Conservation (phyloP, 495 filamentous ascomycete genomes). For the Penicillium dipodomyicola region DNA sequence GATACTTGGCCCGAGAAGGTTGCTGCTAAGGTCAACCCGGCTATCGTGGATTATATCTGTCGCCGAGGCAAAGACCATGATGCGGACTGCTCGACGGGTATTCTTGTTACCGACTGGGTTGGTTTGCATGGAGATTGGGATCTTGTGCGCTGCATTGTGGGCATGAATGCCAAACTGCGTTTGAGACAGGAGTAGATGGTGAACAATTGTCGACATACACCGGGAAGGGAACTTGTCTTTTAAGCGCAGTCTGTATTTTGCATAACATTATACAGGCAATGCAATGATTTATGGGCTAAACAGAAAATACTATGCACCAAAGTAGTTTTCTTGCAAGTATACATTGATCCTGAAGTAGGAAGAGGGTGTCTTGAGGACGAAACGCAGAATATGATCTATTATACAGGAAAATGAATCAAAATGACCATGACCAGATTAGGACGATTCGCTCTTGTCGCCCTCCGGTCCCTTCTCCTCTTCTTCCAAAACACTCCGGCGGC, state of each 20-base stretch:
- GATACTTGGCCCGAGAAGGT: slow-evolving; percentile 93
- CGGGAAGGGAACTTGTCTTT: not conserved
- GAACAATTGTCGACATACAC: not conserved
- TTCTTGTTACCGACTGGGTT: slow-evolving; percentile 93
- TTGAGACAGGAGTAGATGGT: slow-evolving; percentile 36
- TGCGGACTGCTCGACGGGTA: slow-evolving; percentile 82
- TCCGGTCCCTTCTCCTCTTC: slow-evolving; percentile 56
- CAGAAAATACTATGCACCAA: slow-evolving; percentile 2
- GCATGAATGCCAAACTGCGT: slow-evolving; percentile 80
- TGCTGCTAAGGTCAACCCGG: slow-evolving; percentile 90
- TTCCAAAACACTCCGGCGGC: slow-evolving; percentile 70
- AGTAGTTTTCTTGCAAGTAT: slow-evolving; percentile 21
- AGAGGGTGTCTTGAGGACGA: slow-evolving; percentile 19
- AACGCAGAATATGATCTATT: slow-evolving; percentile 33
- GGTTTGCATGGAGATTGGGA: slow-evolving; percentile 91
- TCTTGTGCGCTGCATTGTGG: slow-evolving; percentile 80
- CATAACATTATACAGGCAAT: not conserved
- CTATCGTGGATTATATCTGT: slow-evolving; percentile 76
- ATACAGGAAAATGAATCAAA: slow-evolving; percentile 36
- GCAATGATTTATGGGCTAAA: slow-evolving; percentile 2
- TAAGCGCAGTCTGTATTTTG: not conserved
- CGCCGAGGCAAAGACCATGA: slow-evolving; percentile 56
- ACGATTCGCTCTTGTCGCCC: slow-evolving; percentile 41
- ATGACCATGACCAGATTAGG: slow-evolving; percentile 19
- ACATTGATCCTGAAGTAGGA: slow-evolving; percentile 22